Base-by-base conservation (phyloP, 495 filamentous ascomycete genomes). In the Neurospora tetrasperma region DNA sequence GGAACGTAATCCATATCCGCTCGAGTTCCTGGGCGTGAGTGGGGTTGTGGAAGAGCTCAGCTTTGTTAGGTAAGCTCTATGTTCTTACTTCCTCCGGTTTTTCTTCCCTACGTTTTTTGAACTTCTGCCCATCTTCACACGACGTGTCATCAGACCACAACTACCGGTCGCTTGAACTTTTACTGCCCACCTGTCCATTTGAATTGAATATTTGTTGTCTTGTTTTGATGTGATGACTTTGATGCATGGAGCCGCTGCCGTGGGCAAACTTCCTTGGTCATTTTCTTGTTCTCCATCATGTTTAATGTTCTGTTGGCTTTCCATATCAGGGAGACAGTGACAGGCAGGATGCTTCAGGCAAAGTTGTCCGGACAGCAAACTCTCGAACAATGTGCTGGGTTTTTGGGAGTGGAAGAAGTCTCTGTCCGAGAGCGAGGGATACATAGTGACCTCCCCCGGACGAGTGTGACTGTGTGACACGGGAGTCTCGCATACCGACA, bases 11-110 rank as follows among this genome's bases (percentile, higher is more conserved):
- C 76, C 79, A 23, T 73, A 75, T 59, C 74, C 78, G 9, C 69
- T 86, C 20, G 75, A 80, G 14, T 86, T 86, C 73, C 72, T 78
- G 62, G 76, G 78, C 66, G 75, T 86, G 48, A 78, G 80, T 39
- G 77, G 76, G 20, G 78, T 86, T 12, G 79, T 83, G 39, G 83
- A 84, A 68, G 78, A 83, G 70, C 79, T 85, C 66, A 85, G 83
- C 74, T 86, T 86, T 72, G 78, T 86, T 35, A 85, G 81, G 85
- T 86, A 80, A 81, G 83, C 39, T 59, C 18, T 12, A 31, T 59
- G 42, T 14, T 20, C 70, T 71, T 23, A 14, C 31, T 71, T 39
- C 54, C 10, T 31, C 31, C 20, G 3, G 27, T 71, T n/a, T 16
- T 16, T 35, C 12, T 46, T 40, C 35, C 70, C 71, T 42, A 70